Percentiles rank a stretch among this genome's conserved stretches.
These are phyloP conservation scores for Pleurotus sapidus DNA, from an alignment of 768 basidiomycete species.

Conservation along the genomic window DNA sequence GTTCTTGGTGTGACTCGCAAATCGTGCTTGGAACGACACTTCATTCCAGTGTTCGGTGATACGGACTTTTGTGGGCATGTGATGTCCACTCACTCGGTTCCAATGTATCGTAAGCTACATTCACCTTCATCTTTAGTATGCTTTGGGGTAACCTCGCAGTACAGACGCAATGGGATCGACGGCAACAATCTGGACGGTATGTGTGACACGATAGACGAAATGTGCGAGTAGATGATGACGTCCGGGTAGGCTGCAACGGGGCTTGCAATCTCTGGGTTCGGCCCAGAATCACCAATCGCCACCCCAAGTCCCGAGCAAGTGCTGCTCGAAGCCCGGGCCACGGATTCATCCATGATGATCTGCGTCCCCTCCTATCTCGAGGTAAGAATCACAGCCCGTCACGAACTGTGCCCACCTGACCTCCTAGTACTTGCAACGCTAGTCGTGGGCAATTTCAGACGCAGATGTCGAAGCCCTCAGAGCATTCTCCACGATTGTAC, in stretches of 20 bases:
- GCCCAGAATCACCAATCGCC: conserved; percentile 13
- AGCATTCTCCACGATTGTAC: too few species aligned
- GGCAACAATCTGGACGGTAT: conserved; percentile 11
- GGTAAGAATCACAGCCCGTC: conserved; percentile 7
- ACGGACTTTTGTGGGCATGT: conserved; percentile 19
- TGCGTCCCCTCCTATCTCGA: conserved; percentile 18
- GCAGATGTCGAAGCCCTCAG: not conserved
- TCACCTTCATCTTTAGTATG: not conserved
- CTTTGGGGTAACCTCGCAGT: conserved; percentile 1
- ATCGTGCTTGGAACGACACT: not conserved
- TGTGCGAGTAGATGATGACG: not conserved
- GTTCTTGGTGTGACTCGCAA: not conserved
- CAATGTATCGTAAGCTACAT: conserved; percentile 17
- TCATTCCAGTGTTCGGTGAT: conserved; percentile 18
- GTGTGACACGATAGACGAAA: not conserved
- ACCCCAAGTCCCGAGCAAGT: conserved; percentile 15
- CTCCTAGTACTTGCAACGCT: not conserved
- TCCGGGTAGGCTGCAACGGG: conserved; percentile 5
- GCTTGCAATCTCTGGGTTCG: conserved; percentile 18
- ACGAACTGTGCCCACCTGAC: not conserved
- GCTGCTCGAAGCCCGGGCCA: conserved; percentile 10
- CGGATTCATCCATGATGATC: conserved; percentile 11
- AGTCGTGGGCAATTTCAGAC: conserved; percentile 20
- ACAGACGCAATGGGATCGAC: conserved; percentile 18
- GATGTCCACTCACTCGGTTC: conserved; percentile 16